Percentiles rank a stretch among this genome's conserved stretches.
phyloP scores from a whole-genome alignment of 495 filamentous ascomycete genomes.

The Tuber microsphaerosporum region DNA sequence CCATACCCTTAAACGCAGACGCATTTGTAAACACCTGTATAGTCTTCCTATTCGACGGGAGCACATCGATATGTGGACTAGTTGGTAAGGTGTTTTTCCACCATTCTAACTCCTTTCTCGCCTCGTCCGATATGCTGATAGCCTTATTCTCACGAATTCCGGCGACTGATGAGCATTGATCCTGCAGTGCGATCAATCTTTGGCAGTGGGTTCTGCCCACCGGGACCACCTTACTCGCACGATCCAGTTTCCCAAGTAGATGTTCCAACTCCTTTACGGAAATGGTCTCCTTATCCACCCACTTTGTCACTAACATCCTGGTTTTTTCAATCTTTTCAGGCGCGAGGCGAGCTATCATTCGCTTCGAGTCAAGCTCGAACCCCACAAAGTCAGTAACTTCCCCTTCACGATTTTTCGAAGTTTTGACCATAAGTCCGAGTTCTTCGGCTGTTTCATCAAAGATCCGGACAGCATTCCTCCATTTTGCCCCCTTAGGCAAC shows the following conservation, averaged over 20 bases:
- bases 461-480: background rate
- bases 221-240: background rate
- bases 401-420: conserved; percentile 4
- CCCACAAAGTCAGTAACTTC: background rate
- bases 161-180: background rate
- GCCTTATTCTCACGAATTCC: background rate
- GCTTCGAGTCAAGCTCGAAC: background rate
- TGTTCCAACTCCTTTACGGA: background rate
- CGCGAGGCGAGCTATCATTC: background rate
- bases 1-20: background rate
- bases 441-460: background rate
- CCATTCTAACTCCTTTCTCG: background rate
- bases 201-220: background rate
- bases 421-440: conserved; percentile 4
- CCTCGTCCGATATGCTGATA: background rate
- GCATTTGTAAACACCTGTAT: background rate
- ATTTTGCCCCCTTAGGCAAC: background rate
- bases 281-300: background rate
- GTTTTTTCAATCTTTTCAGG: background rate
- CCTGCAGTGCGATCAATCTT: background rate
- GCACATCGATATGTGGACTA: background rate
- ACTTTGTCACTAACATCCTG: background rate
- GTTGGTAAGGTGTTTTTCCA: background rate
- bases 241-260: background rate
- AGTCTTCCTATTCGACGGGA: background rate